phyloP scores from a whole-genome alignment of 164 flowering plant genomes.

The Vitis cinerea region DNA sequence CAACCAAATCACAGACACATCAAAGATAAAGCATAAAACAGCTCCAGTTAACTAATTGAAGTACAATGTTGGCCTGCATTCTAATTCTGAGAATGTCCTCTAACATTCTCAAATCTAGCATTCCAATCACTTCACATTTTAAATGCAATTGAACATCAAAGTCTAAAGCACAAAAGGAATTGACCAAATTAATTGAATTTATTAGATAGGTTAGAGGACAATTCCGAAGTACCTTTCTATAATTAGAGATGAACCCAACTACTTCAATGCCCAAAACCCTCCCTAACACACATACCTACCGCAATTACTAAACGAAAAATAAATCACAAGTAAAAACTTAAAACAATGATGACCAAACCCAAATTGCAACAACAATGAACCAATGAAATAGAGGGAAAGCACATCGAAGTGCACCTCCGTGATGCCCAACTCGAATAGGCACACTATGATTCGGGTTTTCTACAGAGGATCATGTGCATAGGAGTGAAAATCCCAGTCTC shows the following conservation, averaged over 20 bases:
- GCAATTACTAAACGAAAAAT: not conserved
- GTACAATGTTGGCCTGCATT: not conserved
- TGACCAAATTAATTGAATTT: not conserved
- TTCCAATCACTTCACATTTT: no score
- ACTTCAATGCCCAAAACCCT: not conserved
- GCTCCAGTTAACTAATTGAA: no score
- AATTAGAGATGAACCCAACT: not conserved
- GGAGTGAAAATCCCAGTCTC: slow-evolving; percentile 78
- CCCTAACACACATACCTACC: not conserved
- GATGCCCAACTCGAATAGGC: no score
- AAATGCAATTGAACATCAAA: no score
- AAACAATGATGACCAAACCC: no score
- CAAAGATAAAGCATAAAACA: no score
- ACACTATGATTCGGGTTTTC: slow-evolving; percentile 46
- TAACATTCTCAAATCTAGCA: not conserved
- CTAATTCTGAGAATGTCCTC: not conserved
- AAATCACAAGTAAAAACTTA: slow-evolving; percentile 14
- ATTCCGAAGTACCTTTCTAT: not conserved
- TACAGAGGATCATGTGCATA: slow-evolving; percentile 86
- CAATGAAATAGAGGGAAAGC: no score
- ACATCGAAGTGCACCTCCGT: no score
- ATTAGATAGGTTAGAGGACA: not conserved
- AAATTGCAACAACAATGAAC: no score
- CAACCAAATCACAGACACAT: no score
- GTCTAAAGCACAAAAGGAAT: not conserved